Conservation (phyloP, 2,329 filamentous ascomycete species). For the Lasiodiplodia sp. region DNA sequence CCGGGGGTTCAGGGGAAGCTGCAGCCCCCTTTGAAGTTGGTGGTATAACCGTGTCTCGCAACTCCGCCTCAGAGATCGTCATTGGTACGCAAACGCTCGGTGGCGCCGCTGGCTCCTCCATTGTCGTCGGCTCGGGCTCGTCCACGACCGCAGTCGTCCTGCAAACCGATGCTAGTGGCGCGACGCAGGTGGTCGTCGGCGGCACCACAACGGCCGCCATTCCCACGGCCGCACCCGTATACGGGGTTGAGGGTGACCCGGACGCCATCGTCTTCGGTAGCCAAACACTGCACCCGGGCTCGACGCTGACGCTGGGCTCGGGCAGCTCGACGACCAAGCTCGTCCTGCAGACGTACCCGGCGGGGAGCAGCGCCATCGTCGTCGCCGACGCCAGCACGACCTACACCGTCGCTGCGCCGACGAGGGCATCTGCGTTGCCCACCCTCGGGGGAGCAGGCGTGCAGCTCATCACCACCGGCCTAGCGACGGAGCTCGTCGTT, state of each 20-base stretch:
- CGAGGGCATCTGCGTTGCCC: neutral
- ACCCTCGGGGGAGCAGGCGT: neutral
- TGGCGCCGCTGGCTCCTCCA: neutral
- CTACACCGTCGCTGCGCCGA: slow-evolving; percentile 13
- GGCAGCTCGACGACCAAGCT: slow-evolving; percentile 37
- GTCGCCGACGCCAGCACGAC: slow-evolving; percentile 7
- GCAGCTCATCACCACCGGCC: neutral
- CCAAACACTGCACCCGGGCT: slow-evolving; percentile 36
- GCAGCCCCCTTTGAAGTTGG: slow-evolving; percentile 4
- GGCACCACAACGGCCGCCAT: neutral
- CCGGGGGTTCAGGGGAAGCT: neutral
- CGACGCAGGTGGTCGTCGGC: slow-evolving; percentile 16
- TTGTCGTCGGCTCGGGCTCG: slow-evolving; percentile 10
- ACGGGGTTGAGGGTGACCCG: neutral
- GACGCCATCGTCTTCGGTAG: neutral
- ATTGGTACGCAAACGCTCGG: slow-evolving; percentile 12
- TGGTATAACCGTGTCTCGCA: slow-evolving; percentile 16
- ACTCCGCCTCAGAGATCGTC: slow-evolving; percentile 11
- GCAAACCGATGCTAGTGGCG: neutral
- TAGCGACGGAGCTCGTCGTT: neutral
- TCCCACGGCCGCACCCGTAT: neutral
- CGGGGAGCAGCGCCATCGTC: slow-evolving; percentile 3
- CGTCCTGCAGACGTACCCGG: slow-evolving; percentile 16
- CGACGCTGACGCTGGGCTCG: slow-evolving; percentile 38
- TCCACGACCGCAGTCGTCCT: slow-evolving; percentile 15